Evolutionary conservation across 495 filamentous ascomycete species (phyloP).

Genomic region (Annulohypoxylon maeteangense): DNA sequence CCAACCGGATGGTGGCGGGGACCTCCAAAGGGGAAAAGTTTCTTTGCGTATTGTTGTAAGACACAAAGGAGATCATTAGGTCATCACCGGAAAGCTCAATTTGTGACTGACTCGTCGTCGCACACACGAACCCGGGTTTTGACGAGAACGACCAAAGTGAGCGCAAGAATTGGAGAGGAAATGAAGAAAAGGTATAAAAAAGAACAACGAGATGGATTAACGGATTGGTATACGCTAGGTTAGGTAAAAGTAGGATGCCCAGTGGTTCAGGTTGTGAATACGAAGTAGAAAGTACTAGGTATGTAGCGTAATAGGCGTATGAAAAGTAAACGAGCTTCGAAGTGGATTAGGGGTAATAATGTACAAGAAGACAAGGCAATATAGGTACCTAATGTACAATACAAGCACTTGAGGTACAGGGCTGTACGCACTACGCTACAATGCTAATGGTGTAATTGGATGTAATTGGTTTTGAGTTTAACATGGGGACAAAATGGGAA

Average conservation of each 20-base stretch:
- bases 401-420: too few species aligned
- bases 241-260: slow-evolving; percentile 16
- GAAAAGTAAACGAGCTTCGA: slow-evolving; percentile 15
- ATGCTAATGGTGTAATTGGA: neutral
- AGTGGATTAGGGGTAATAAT: slow-evolving; percentile 23
- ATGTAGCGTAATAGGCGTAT: neutral
- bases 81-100: slow-evolving; percentile 37
- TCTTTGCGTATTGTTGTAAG: slow-evolving; percentile 23
- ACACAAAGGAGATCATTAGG: slow-evolving; percentile 39
- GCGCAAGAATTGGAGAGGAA: slow-evolving; percentile 9
- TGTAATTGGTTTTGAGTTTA: neutral
- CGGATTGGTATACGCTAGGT: neutral
- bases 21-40: slow-evolving; percentile 33
- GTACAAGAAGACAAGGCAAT: neutral
- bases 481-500: slow-evolving; percentile 25
- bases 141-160: neutral
- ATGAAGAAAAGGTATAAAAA: slow-evolving; percentile 12
- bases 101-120: slow-evolving; percentile 19
- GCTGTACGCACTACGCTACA: slow-evolving; percentile 11
- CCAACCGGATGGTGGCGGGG: slow-evolving; percentile 27
- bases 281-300: slow-evolving; percentile 26
- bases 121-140: slow-evolving; percentile 17
- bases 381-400: neutral
- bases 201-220: slow-evolving; percentile 13
- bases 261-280: slow-evolving; percentile 25